Evolutionary conservation across 306 rosid genomes (phyloP), one percentile per base, ranked within the genome.

Genomic region (Prunus kanzakura): DNA sequence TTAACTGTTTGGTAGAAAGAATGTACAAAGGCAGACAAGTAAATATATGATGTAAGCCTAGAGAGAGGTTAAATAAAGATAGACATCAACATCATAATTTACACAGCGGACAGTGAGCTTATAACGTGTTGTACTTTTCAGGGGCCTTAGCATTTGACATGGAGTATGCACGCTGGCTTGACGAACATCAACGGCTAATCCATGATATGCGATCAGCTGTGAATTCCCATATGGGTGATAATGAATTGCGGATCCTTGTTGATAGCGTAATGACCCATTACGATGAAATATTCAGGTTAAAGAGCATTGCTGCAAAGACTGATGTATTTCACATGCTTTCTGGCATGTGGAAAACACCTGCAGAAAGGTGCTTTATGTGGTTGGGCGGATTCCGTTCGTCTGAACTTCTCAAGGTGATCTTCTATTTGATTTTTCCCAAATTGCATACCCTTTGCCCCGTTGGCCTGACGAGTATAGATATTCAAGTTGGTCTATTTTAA

Each of bases 331-430:
- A 93, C 87, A 88, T 93, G 78, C 91, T 93, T 43, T 93, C 93
- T 14, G 98, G 98, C 58, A 83, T 90, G 89, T 93, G 98, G 98
- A 88, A 79, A 81, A 89, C 93, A 0, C 98, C 98, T 14, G 92
- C 92, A 0, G 97, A 93, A 81, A 88, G 98, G 79, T 93, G 92
- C 73, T 91, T 93, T 85, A 87, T 91, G 93, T 93, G 98, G 98
- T 76, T 91, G 3, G 98, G 98, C 22, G 98, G 98, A 65, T 89
- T 87, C 66, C 93, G 96, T 13, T 84, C 97, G 10, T 93, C 98
- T 3, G 98, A 93, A 83, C 86, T 93, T 78, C 96, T 93, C 32
- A 91, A 91, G 97, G 98, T 93, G 47, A 68, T 66, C 14, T 29
- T 20, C 12, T 2, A 1, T 47, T 38, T 18, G 18, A 8, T 30